Evolutionary conservation across 1,139 yeast species (phyloP), one percentile per base, ranked within the genome.

Genomic region (Nakaseomyces uthaithaninus): DNA sequence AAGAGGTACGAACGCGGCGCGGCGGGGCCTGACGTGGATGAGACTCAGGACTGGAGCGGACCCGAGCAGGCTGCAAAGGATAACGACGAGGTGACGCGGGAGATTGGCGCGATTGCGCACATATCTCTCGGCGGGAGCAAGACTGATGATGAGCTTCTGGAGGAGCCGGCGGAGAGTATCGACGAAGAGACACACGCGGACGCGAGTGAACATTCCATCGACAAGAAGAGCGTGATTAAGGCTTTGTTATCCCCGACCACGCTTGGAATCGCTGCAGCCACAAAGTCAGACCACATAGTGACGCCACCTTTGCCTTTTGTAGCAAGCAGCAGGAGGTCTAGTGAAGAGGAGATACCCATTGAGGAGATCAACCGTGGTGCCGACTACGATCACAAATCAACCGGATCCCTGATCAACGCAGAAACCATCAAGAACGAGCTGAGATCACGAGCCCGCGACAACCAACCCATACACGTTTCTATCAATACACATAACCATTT

Each of bases 181-280:
- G 33, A 16, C 9, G 33, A 28, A 28, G 41, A 38, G 11, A 28
- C 22, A 5, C 26, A 16, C 4, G 39, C 34, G 10, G 39, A 41
- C 11, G 17, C 30, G 4, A 17, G 11, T 16, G 12, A 23, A 8
- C 37, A 22, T 4, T 7, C 27, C 3, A 23, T 33, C 6, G 37
- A 33, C 33, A 41, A 36, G 40, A 37, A 15, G 11, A 38, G 42
- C 16, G 39, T 47, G 17, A 45, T 52, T 1, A 51, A 47, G 28
- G 47, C 51, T 3, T 37, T 53, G 16, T 33, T 53, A 6, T 53
- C 57, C 1, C 57, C 57, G 2, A 53, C 57, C 2, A 42, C 45
- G n/a, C 40, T 53, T 12, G 57, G 57, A n/a, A 45, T 52, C 5
- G 54, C 55, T 1, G 50, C 51, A 2, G 57, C 55, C 4, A 45